These are phyloP conservation scores for Basidioascus undulatus DNA, from an alignment of 768 basidiomycete species.

Conservation along the genomic window DNA sequence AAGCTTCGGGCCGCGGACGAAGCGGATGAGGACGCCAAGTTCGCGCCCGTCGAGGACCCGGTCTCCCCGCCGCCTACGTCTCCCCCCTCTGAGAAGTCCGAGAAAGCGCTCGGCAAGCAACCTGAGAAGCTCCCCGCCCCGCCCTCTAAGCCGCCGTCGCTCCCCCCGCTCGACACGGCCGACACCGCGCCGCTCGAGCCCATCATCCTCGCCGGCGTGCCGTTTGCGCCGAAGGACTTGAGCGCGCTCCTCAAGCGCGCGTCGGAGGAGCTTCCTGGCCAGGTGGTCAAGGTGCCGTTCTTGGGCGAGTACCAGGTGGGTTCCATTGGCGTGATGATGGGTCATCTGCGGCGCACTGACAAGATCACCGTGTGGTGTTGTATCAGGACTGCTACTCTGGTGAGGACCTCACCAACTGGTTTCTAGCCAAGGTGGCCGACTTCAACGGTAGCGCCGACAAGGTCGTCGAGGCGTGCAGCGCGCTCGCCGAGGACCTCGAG, in stretches of 20 bases:
- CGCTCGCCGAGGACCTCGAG: no score
- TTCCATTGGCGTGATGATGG: no score
- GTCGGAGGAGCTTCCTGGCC: conserved; percentile 41
- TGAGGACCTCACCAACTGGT: conserved; percentile 68
- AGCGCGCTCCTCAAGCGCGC: conserved; percentile 49
- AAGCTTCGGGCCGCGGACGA: no score
- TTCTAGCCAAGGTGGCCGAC: conserved; percentile 49
- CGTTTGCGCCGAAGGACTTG: conserved; percentile 37
- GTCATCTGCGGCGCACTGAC: conserved; percentile 6
- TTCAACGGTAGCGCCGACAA: conserved; percentile 54
- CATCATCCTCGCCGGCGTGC: conserved; percentile 50
- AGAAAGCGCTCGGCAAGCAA: no score
- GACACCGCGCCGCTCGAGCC: conserved; percentile 23
- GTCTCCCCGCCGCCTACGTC: conserved; percentile 7
- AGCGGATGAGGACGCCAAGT: no score
- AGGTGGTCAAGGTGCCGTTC: conserved; percentile 48
- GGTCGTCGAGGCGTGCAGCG: no score
- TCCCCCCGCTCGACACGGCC: conserved; percentile 32
- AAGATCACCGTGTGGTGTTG: conserved; percentile 15
- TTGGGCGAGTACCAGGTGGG: conserved; percentile 66
- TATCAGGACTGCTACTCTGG: conserved; percentile 55
- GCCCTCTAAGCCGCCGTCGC: conserved; percentile 12
- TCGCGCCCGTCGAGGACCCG: conserved; percentile 30
- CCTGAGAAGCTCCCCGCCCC: no score
- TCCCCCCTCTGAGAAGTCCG: conserved; percentile 12